Evolutionary conservation across 2,329 filamentous ascomycete species (phyloP).

Genomic region (Trichoderma atroviride): DNA sequence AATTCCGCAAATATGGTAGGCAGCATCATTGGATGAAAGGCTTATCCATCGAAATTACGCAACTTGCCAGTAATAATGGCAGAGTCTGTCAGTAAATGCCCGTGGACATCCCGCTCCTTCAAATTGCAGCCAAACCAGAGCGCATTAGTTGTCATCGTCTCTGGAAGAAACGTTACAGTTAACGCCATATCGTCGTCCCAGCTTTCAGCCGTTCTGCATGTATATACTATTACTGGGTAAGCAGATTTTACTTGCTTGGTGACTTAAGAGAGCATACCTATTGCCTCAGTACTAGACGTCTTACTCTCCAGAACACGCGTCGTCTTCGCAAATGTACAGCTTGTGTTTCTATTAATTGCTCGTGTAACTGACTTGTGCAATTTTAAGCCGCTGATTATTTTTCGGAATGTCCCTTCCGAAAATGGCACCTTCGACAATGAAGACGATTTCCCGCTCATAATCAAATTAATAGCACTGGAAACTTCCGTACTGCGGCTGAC

Average conservation of each 20-base stretch:
- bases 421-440: not conserved
- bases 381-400: not conserved
- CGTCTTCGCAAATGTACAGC: constrained; percentile 23
- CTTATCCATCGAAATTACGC: constrained; percentile 19
- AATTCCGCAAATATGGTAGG: constrained; percentile 30
- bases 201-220: constrained; percentile 26
- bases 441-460: not conserved
- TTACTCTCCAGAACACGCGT: not conserved
- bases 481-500: not conserved
- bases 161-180: constrained; percentile 26
- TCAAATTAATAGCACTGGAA: not conserved
- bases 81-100: not conserved
- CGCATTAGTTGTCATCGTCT: constrained; percentile 26
- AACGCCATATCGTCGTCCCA: constrained; percentile 29
- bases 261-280: not conserved
- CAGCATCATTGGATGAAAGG: constrained; percentile 29
- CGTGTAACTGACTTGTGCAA: constrained; percentile 24
- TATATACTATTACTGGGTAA: constrained; percentile 24
- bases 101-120: not conserved
- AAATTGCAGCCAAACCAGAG: constrained; percentile 27
- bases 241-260: not conserved
- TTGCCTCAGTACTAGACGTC: not conserved
- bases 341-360: constrained; percentile 28
- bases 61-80: constrained; percentile 11
- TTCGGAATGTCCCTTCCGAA: not conserved